Evolutionary conservation across 148 eudicot genomes (phyloP).

Genomic region (Silene uniflora): DNA sequence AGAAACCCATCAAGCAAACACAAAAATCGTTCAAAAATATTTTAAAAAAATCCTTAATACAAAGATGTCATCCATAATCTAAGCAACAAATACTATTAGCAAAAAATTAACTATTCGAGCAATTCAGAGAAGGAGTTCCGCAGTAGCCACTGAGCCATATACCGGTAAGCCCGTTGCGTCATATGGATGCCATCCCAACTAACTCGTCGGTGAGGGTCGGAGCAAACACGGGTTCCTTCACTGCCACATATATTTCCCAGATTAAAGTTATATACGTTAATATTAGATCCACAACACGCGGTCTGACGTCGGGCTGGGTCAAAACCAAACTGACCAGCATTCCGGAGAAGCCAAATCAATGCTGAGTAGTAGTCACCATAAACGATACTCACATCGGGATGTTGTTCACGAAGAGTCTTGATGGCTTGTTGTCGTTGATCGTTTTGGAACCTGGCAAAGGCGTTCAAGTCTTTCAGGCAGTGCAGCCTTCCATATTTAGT

Average conservation of each 20-base stretch:
- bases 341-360: too few relatives aligned
- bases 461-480: too few relatives aligned
- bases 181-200: slow-evolving; percentile 17
- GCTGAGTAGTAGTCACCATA: too few relatives aligned
- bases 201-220: background rate
- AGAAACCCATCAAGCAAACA: too few relatives aligned
- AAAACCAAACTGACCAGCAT: too few relatives aligned
- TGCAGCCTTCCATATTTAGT: too few relatives aligned
- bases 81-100: too few relatives aligned
- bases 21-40: too few relatives aligned
- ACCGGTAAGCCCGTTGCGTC: slow-evolving; percentile 18
- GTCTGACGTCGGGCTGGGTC: background rate
- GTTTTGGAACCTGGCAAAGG: slow-evolving; percentile 14
- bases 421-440: slow-evolving; percentile 10
- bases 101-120: background rate
- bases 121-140: background rate
- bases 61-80: too few relatives aligned
- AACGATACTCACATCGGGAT: too few relatives aligned
- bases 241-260: slow-evolving; percentile 9
- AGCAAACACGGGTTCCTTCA: background rate
- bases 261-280: slow-evolving; percentile 11
- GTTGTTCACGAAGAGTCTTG: too few relatives aligned
- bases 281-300: slow-evolving; percentile 28
- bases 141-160: slow-evolving; percentile 13
- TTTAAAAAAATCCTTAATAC: too few relatives aligned